Percentiles rank a stretch among this genome's conserved stretches.
phyloP scores from a whole-genome alignment of 164 flowering plant species.

The Macadamia integrifolia region DNA sequence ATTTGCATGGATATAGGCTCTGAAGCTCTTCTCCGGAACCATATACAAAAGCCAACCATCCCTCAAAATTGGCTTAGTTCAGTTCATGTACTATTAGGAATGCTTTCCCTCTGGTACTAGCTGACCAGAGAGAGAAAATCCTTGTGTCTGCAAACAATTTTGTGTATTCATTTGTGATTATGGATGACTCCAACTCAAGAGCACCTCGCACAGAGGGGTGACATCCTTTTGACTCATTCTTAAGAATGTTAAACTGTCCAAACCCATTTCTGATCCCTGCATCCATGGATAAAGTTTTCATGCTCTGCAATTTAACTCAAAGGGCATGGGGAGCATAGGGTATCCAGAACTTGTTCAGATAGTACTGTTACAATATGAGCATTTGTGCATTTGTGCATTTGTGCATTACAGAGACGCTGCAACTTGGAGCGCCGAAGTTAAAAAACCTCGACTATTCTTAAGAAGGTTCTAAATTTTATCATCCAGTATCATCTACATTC shows the following conservation, averaged over 20 bases:
- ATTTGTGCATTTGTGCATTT: no score
- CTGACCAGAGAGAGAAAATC: slow-evolving; percentile 3
- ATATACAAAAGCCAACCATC: neutral
- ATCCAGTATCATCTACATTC: no score
- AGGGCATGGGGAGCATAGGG: no score
- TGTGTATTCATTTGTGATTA: neutral
- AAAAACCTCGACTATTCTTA: no score
- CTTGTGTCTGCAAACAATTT: neutral
- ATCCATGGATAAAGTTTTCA: no score
- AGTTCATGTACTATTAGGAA: neutral
- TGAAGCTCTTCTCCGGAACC: slow-evolving; percentile 17
- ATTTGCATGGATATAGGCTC: slow-evolving; percentile 73
- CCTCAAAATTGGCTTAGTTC: neutral
- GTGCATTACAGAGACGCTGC: no score
- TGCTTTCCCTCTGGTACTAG: neutral
- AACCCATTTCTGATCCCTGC: no score
- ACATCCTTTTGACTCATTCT: neutral
- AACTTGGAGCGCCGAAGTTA: no score
- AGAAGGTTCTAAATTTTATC: no score
- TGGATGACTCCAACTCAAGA: neutral
- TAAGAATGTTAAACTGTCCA: neutral
- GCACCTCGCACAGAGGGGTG: neutral
- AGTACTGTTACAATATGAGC: no score
- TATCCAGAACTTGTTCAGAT: no score
- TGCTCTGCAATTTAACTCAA: no score